Conservation (phyloP, 2,329 filamentous ascomycete species). For the Aspergillus udagawae region DNA sequence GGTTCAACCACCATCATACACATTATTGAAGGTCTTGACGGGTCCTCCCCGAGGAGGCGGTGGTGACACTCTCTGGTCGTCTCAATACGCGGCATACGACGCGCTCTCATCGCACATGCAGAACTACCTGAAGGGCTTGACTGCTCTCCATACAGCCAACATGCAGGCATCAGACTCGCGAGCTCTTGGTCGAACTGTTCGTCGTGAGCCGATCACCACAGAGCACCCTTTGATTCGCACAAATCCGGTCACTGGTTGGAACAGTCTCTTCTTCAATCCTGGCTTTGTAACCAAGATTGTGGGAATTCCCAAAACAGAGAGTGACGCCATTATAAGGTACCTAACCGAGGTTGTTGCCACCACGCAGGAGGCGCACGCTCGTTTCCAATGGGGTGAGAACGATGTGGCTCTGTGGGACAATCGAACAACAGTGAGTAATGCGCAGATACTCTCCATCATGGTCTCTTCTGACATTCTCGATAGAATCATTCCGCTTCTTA, state of each 20-base stretch:
- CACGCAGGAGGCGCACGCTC: constrained; percentile 65
- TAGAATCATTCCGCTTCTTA: constrained; percentile 55
- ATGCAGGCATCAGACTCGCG: constrained; percentile 51
- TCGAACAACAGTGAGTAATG: constrained; percentile 46
- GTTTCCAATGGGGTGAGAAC: constrained; percentile 61
- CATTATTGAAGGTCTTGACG: constrained; percentile 51
- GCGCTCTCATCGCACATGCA: constrained; percentile 54
- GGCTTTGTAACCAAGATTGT: constrained; percentile 57
- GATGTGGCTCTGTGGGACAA: constrained; percentile 70
- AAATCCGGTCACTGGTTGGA: constrained; percentile 61
- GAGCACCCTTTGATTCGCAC: constrained; percentile 57
- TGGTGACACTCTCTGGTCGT: constrained; percentile 56
- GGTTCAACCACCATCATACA: constrained; percentile 55
- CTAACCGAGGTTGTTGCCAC: constrained; percentile 54
- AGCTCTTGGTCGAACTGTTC: constrained; percentile 49
- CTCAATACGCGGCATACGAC: constrained; percentile 57
- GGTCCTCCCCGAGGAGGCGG: constrained; percentile 54
- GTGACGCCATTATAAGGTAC: constrained; percentile 49
- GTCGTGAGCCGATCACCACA: constrained; percentile 51
- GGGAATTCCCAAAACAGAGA: constrained; percentile 56
- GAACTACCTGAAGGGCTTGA: constrained; percentile 55
- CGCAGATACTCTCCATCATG: not conserved
- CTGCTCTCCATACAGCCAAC: constrained; percentile 53
- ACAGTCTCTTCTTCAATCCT: constrained; percentile 57
- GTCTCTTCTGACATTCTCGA: not conserved